Conservation (phyloP, 257 asterid genomes). For the Nemophila menziesii region DNA sequence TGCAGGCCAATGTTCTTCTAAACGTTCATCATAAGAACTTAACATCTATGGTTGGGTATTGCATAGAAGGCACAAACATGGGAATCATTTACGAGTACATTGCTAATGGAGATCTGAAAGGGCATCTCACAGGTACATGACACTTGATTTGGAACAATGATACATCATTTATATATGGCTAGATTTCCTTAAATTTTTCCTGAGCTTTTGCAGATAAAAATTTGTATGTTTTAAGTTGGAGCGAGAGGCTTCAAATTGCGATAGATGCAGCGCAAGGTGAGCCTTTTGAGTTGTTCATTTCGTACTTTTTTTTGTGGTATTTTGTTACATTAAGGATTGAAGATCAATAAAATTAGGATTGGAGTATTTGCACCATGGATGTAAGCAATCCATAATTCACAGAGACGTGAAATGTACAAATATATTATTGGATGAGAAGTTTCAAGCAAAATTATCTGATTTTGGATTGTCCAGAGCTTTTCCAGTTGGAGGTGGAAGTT, state of each 20-base stretch:
- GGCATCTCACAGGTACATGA: constrained; percentile 22
- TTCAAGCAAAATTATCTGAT: constrained; percentile 30
- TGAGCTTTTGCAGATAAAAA: constrained; percentile 2
- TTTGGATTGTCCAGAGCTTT: constrained; percentile 32
- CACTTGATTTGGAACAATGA: no score
- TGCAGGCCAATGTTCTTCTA: constrained; percentile 31
- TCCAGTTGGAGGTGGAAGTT: constrained; percentile 11
- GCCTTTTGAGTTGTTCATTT: not conserved
- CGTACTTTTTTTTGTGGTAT: no score
- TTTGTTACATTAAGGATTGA: no score
- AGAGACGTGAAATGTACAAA: constrained; percentile 34
- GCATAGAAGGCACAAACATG: constrained; percentile 24
- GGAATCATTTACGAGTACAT: no score
- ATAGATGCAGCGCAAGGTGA: constrained; percentile 10
- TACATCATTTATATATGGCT: not conserved
- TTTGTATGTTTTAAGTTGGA: constrained; percentile 3
- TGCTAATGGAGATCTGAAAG: constrained; percentile 24
- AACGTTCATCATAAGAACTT: constrained; percentile 31
- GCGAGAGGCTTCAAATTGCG: constrained; percentile 5
- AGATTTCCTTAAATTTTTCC: no score
- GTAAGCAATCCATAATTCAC: constrained; percentile 32
- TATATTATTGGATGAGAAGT: constrained; percentile 16
- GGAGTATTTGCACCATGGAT: constrained; percentile 35
- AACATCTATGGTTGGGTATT: constrained; percentile 27
- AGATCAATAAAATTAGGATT: no score